phyloP scores from a whole-genome alignment of 1,139 yeast species.

The Candida albicans region DNA sequence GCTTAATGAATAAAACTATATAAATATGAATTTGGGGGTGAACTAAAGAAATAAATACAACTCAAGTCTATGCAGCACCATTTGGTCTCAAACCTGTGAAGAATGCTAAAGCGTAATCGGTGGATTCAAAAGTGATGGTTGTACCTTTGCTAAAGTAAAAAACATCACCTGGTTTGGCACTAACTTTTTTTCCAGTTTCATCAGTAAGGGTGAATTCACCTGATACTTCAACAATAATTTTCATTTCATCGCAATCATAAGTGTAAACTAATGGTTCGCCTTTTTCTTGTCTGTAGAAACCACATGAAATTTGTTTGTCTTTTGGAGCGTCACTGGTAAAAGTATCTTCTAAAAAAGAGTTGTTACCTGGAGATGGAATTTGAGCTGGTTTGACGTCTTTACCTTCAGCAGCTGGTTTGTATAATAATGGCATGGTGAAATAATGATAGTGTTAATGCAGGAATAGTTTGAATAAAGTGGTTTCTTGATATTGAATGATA shows the following conservation, averaged over 20 bases:
- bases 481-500: not conserved
- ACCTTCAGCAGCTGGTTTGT: conserved; percentile 55
- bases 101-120: conserved; percentile 66
- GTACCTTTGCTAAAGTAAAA: conserved; percentile 66
- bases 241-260: conserved; percentile 71
- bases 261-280: conserved; percentile 67
- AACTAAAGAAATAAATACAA: not conserved
- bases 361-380: conserved; percentile 58
- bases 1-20: too few relatives aligned
- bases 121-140: conserved; percentile 64
- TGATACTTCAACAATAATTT: conserved; percentile 61
- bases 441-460: not conserved
- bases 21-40: too few relatives aligned
- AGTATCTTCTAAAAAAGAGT: conserved; percentile 66
- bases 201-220: conserved; percentile 64
- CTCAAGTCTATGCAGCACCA: conserved; percentile 22
- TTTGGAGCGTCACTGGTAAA: conserved; percentile 58
- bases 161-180: conserved; percentile 65
- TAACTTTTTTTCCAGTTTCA: conserved; percentile 59
- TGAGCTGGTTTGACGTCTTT: conserved; percentile 56
- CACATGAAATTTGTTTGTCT: conserved; percentile 60
- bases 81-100: conserved; percentile 63
- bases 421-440: conserved; percentile 40
- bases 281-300: conserved; percentile 65
- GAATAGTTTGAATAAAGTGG: too few relatives aligned